Percentiles rank a stretch among this genome's conserved stretches.
phyloP scores from a whole-genome alignment of 257 asterid species.

The Echites panduratus region DNA sequence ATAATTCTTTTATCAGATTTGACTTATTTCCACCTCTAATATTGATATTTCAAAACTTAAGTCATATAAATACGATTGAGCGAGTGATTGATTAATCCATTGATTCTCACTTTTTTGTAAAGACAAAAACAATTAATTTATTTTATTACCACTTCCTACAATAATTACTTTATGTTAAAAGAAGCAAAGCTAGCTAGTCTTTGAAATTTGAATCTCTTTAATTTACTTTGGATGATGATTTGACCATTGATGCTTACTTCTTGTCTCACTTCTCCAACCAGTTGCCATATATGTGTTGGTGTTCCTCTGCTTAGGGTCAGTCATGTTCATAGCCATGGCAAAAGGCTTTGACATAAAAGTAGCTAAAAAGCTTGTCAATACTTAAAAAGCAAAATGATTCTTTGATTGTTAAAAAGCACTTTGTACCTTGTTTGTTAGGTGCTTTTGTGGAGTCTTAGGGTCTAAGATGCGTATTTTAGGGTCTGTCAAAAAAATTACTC shows the following conservation, averaged over 20 bases:
- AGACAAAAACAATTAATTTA: background rate
- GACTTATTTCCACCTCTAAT: no score
- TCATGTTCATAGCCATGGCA: background rate
- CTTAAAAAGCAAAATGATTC: slow-evolving; percentile 14
- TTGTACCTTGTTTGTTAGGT: background rate
- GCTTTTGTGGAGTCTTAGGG: background rate
- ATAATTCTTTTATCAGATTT: no score
- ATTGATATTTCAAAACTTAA: no score
- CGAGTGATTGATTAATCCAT: no score
- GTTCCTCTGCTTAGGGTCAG: background rate
- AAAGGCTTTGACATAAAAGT: background rate
- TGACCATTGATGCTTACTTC: slow-evolving; percentile 4
- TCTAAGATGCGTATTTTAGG: background rate
- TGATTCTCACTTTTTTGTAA: slow-evolving; percentile 1
- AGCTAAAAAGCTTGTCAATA: slow-evolving; percentile 7
- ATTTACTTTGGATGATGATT: background rate
- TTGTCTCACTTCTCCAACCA: background rate
- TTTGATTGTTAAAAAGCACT: slow-evolving; percentile 10
- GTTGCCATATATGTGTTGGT: background rate
- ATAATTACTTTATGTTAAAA: slow-evolving; percentile 8
- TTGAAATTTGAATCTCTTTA: background rate
- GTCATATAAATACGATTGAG: no score
- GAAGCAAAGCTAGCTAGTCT: background rate
- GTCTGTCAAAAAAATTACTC: background rate
- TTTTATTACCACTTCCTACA: background rate